Evolutionary conservation across 495 filamentous ascomycete species (phyloP).

Genomic region (Neurospora tetrasperma): DNA sequence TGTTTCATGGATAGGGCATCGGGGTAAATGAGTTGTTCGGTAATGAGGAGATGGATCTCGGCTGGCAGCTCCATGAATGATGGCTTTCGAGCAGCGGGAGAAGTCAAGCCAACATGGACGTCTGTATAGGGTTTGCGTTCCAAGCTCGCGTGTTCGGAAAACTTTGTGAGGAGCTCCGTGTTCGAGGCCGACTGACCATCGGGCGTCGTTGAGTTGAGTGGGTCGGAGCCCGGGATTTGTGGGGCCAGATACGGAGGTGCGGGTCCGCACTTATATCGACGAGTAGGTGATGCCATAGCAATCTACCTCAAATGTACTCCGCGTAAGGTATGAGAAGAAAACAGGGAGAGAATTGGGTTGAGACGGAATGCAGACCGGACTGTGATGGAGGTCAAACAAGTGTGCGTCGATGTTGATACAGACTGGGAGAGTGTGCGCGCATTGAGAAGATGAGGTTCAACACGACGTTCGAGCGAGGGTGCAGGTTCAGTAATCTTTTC

Average conservation of each 20-base stretch:
- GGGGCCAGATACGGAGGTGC: neutral
- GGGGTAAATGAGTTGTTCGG: slow-evolving; percentile 43
- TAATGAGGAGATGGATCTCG: slow-evolving; percentile 51
- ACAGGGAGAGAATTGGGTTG: neutral
- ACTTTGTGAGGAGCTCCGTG: neutral
- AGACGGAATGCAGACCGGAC: neutral
- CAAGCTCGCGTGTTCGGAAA: neutral
- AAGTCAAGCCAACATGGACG: neutral
- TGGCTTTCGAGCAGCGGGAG: neutral
- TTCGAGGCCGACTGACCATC: neutral
- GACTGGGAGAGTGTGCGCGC: neutral
- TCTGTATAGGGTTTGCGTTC: neutral
- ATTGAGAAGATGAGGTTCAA: neutral
- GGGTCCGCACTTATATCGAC: neutral
- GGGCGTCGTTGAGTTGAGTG: neutral
- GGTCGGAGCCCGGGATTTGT: neutral
- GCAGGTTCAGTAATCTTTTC: neutral
- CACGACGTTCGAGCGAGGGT: neutral
- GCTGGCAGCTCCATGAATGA: slow-evolving; percentile 37
- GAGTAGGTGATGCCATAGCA: neutral
- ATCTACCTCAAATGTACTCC: neutral
- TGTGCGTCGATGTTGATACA: neutral
- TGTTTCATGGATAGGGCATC: slow-evolving; percentile 54
- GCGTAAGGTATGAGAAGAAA: neutral
- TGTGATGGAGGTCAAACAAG: neutral